phyloP scores from a whole-genome alignment of 2,329 filamentous ascomycete species.

The Chalaropsis thielavioides region DNA sequence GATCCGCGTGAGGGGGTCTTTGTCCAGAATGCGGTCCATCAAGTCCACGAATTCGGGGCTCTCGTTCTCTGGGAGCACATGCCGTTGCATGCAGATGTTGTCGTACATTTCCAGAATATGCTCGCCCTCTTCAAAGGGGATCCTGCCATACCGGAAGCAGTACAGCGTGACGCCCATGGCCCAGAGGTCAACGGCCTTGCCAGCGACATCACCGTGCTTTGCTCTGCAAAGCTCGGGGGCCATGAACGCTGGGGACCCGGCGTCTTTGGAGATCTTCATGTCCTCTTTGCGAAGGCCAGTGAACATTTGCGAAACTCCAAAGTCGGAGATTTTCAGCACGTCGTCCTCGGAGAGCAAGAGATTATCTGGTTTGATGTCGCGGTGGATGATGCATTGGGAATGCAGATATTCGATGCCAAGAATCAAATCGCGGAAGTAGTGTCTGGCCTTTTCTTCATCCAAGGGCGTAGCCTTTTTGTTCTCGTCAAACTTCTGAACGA shows the following conservation, averaged over 20 bases:
- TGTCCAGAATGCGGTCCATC: slow-evolving; percentile 61
- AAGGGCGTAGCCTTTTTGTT: slow-evolving; percentile 73
- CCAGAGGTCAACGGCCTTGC: slow-evolving; percentile 89
- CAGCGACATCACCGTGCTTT: slow-evolving; percentile 75
- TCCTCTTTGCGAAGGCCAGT: slow-evolving; percentile 52
- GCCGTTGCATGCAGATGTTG: slow-evolving; percentile 60
- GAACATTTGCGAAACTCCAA: slow-evolving; percentile 99
- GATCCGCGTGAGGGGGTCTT: slow-evolving; percentile 71
- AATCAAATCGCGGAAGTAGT: slow-evolving; percentile 90
- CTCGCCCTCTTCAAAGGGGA: slow-evolving; percentile 69
- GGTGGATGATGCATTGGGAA: slow-evolving; percentile 83
- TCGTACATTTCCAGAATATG: slow-evolving; percentile 73
- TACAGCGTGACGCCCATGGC: slow-evolving; percentile 95
- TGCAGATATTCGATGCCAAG: slow-evolving; percentile 94
- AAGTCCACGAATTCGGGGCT: slow-evolving; percentile 60
- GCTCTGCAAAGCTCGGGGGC: slow-evolving; percentile 82
- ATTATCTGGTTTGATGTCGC: slow-evolving; percentile 97
- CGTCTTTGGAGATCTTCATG: slow-evolving; percentile 87
- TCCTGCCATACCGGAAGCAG: slow-evolving; percentile 73
- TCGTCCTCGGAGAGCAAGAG: slow-evolving; percentile 79
- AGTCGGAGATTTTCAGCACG: slow-evolving; percentile 93
- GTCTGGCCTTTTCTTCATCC: slow-evolving; percentile 63
- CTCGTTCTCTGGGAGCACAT: slow-evolving; percentile 47
- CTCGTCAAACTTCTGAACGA: slow-evolving; percentile 91
- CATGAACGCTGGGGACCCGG: slow-evolving; percentile 86